These are phyloP conservation scores for Hypoxylon lenormandii DNA, from an alignment of 495 filamentous ascomycete genomes.

Conservation along the genomic window DNA sequence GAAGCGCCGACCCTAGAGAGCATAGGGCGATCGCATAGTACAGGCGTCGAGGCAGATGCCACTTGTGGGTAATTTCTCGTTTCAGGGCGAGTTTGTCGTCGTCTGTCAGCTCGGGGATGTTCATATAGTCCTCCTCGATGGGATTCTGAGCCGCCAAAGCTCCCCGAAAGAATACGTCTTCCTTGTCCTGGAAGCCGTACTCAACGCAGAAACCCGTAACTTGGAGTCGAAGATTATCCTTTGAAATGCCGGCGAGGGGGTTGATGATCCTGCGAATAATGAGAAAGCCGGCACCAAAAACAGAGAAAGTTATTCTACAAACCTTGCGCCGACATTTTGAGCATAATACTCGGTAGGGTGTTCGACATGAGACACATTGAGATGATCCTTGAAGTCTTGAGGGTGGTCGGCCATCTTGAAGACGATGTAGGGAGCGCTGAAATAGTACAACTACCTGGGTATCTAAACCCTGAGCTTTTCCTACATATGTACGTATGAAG, in stretches of 20 bases:
- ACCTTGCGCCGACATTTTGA: conserved; percentile 38
- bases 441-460: conserved; percentile 5
- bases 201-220: conserved; percentile 64
- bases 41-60: conserved; percentile 67
- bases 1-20: conserved; percentile 54
- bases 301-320: background rate
- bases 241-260: conserved; percentile 63
- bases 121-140: conserved; percentile 50
- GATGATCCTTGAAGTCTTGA: conserved; percentile 8
- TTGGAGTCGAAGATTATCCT: conserved; percentile 61
- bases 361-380: conserved; percentile 20
- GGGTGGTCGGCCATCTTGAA: conserved; percentile 20
- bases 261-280: conserved; percentile 50
- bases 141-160: conserved; percentile 64
- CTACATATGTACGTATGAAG: conserved; percentile 12
- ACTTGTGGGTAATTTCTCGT: conserved; percentile 66
- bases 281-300: background rate
- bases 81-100: conserved; percentile 59
- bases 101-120: conserved; percentile 60
- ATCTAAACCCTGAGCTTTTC: conserved; percentile 6
- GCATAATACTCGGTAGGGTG: conserved; percentile 13
- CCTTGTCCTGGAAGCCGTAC: conserved; percentile 59
- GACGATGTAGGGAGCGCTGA: conserved; percentile 9
- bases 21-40: conserved; percentile 67
- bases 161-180: conserved; percentile 63